Evolutionary conservation across 345 rosid genomes (phyloP), one percentile per base, ranked within the genome.

Genomic region (Hibiscus mutabilis): DNA sequence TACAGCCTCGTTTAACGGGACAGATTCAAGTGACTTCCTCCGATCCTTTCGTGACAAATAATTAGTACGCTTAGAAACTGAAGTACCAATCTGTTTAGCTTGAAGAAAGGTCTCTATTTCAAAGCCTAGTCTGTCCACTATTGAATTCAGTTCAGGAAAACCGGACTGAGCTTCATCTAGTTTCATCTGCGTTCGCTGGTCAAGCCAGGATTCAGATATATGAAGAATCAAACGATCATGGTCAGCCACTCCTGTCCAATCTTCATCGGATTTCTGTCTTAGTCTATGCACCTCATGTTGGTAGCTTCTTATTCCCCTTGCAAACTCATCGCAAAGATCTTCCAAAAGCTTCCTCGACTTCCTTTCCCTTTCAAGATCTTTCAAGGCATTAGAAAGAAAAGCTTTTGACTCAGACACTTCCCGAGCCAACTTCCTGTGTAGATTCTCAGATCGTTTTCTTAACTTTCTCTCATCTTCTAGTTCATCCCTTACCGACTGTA

Each of bases 201-300:
- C 98, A 49, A 96, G 89, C 99, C 99, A 92, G 53, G 96, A 86
- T 69, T 96, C 99, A 2, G 99, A 88, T 63, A 96, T 76, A 78
- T 89, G 93, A 81, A 96, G 96, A 76, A 96, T 84, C 84, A 96
- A 76, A 69, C 83, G 85, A 69, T 86, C 87, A 35, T 58, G 73
- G 63, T 89, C 91, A 44, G 75, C 83, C 74, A 79, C 80, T 40
- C 90, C 87, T 60, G 70, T 78, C 92, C 94, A 89, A 53, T 84
- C 90, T 83, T 83, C 83, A 73, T 90, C 91, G 35, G 85, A 66
- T 70, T 87, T 89, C 83, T 89, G 89, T 71, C 86, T 92, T 70
- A 89, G 74, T 62, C 82, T 71, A 75, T 88, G 98, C 79, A 89
- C 70, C 76, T 86, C 87, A 22, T 82, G 88, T 59, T 89, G 91